Conservation (phyloP, 371 early-diverging fungal genomes). For the Mortierella sp. region DNA sequence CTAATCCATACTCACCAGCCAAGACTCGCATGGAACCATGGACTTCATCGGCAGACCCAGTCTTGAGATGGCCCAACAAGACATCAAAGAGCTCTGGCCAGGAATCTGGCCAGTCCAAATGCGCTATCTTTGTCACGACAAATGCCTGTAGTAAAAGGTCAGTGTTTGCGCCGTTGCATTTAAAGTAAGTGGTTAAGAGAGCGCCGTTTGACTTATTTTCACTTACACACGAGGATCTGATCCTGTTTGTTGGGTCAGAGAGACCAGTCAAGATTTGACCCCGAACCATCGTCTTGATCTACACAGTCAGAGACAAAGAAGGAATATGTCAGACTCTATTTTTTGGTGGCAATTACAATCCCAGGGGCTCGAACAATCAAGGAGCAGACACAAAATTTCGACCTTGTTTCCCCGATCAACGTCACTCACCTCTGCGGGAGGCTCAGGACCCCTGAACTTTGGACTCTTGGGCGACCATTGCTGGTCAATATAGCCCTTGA, state of each 20-base stretch:
- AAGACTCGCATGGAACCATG: conserved; percentile 94
- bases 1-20: conserved; percentile 48
- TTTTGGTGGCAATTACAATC: background rate
- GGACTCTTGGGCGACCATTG: conserved; percentile 82
- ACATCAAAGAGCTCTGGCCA: conserved; percentile 92
- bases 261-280: conserved; percentile 49
- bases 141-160: conserved; percentile 69
- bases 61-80: conserved; percentile 77
- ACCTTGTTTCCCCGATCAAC: background rate
- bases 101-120: conserved; percentile 93
- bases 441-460: conserved; percentile 64
- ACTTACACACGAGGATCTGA: conserved; percentile 50
- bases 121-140: conserved; percentile 89
- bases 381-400: background rate
- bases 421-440: conserved; percentile 36
- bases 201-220: background rate
- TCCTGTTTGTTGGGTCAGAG: conserved; percentile 53
- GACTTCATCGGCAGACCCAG: conserved; percentile 77
- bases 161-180: background rate
- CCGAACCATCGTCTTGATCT: conserved; percentile 56
- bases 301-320: background rate
- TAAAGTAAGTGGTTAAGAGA: background rate
- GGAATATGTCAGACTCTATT: background rate
- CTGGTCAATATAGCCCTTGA: conserved; percentile 81
- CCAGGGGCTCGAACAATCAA: conserved; percentile 17